These are phyloP conservation scores for Alternaria conjuncta DNA, from an alignment of 2,329 filamentous ascomycete species.

Conservation along the genomic window DNA sequence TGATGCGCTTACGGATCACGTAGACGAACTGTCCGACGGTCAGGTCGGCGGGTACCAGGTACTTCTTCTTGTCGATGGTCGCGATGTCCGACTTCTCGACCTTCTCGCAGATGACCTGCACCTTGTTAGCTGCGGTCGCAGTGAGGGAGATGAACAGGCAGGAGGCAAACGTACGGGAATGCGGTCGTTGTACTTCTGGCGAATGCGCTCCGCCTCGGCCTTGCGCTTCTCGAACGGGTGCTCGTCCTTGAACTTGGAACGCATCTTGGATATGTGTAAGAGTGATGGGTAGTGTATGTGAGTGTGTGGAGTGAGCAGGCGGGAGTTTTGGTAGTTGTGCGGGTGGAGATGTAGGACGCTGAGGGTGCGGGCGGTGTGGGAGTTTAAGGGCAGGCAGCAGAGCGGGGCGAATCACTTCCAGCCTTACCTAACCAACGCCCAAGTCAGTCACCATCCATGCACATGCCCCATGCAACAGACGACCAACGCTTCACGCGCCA, in stretches of 20 bases:
- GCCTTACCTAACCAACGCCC: conserved; percentile 16
- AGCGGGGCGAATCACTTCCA: conserved; percentile 32
- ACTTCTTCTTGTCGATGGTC: conserved; percentile 99
- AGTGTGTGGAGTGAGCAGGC: conserved; percentile 9
- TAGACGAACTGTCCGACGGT: conserved; percentile 99
- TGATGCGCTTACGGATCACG: conserved; percentile 99
- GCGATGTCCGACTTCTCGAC: conserved; percentile 99
- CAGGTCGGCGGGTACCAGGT: conserved; percentile 94
- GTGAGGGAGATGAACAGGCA: background rate
- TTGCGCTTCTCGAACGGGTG: conserved; percentile 99
- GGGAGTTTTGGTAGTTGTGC: conserved; percentile 18
- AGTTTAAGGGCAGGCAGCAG: conserved; percentile 40
- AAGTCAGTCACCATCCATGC: conserved; percentile 7
- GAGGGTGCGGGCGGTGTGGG: conserved; percentile 42
- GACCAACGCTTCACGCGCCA: conserved; percentile 12
- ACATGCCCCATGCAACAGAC: conserved; percentile 3
- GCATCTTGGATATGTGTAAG: conserved; percentile 64
- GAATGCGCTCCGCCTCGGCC: conserved; percentile 98
- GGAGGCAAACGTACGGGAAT: conserved; percentile 78
- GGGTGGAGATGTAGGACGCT: conserved; percentile 34
- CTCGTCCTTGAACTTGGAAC: conserved; percentile 99
- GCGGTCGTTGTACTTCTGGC: conserved; percentile 97
- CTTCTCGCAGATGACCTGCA: conserved; percentile 97
- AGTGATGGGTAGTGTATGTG: conserved; percentile 17
- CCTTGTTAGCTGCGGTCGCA: conserved; percentile 28